Percentiles rank a stretch among this genome's conserved stretches.
Conservation (phyloP, 805 yeast species). For the Lipomyces yamanashiensis region DNA sequence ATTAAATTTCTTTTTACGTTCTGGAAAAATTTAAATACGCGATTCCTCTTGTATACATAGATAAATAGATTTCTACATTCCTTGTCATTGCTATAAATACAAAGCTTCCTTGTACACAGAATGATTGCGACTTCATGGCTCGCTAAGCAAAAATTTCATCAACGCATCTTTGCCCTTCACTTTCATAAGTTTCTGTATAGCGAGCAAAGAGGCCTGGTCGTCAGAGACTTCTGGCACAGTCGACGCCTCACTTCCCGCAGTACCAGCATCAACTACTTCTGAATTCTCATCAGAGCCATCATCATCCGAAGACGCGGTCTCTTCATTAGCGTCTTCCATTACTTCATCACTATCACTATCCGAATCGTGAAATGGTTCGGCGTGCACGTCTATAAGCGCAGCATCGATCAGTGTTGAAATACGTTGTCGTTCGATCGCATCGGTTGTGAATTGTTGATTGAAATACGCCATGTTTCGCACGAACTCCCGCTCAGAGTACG, state of each 20-base stretch:
- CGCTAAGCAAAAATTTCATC: conserved; percentile 55
- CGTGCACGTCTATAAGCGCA: conserved; percentile 3
- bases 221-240: neutral
- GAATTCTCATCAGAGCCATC: neutral
- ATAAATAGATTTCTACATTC: too few relatives aligned
- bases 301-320: neutral
- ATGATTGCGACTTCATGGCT: neutral
- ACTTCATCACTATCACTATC: conserved; percentile 4
- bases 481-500: conserved; percentile 31
- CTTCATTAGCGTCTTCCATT: conserved; percentile 1
- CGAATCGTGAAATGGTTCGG: neutral
- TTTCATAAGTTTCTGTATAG: conserved; percentile 65
- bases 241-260: neutral
- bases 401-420: conserved; percentile 32
- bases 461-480: conserved; percentile 36
- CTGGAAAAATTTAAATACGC: too few relatives aligned
- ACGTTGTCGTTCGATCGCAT: conserved; percentile 19
- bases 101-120: neutral
- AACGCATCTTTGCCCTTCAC: conserved; percentile 72
- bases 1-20: too few relatives aligned
- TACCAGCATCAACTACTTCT: neutral
- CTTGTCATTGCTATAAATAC: too few relatives aligned
- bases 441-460: conserved; percentile 38
- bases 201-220: conserved; percentile 52
- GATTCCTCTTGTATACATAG: too few relatives aligned